Evolutionary conservation across 2,329 filamentous ascomycete genomes (phyloP), one percentile per base, ranked within the genome.

Genomic region (Metarhizium anisopliae): DNA sequence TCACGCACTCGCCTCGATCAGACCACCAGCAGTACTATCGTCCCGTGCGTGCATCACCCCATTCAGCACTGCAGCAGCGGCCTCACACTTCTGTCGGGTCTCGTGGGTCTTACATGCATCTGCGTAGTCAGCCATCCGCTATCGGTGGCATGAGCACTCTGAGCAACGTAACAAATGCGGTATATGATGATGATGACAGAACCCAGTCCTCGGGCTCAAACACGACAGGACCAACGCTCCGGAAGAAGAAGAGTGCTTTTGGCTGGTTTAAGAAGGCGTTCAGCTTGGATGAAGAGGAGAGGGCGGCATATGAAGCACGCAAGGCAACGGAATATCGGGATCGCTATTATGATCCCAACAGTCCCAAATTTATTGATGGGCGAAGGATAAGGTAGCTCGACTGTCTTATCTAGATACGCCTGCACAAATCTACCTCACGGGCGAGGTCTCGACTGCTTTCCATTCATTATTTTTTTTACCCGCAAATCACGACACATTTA

Each of bases 191-290:
- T 1, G 61, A 65, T n/a, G 61, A 66, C 10, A 61, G 62, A 8
- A 62, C 62, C 16, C 66, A 59, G 59, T 64, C 54, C 54, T 63
- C 61, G n/a, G 65, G 59, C 16, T 63, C 61, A 47, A 62, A 64
- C 25, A 65, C 67, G 2, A 67, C 64, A 18, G 66, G 69, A 29
- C 74, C 73, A 55, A 70, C 76, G 42, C 64, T 85, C 5, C 85
- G 85, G 68, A 86, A 85, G 73, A 86, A 86, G 73, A 78, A 81
- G 59, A 85, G 83, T 62, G 81, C 82, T 1, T 85, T 86, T 63
- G 83, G 83, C 2, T 86, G 83, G 83, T 67, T 86, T 55, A 86
- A 85, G 68, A 86, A 86, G 70, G 83, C 83, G 1, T 86, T 86
- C 53, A 80, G 79, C 38, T 69, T 86, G 30, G 82, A 84, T 58